Evolutionary conservation across 2,329 filamentous ascomycete species (phyloP).

Genomic region (Intubia oerlemansii): DNA sequence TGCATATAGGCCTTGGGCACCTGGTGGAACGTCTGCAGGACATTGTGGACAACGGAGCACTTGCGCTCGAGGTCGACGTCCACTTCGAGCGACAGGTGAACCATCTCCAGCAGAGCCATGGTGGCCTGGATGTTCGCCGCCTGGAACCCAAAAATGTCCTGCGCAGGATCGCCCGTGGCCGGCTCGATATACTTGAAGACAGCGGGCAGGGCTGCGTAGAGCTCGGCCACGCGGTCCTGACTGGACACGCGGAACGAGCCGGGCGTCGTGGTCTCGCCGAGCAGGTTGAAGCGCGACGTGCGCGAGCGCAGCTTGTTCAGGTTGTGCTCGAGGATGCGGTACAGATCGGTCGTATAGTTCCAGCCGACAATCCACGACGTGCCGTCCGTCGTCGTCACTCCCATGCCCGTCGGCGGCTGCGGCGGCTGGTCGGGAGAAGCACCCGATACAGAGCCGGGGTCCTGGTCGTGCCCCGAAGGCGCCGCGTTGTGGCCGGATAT

Average conservation of each 20-base stretch:
- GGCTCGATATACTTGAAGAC: conserved; percentile 12
- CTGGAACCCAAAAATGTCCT: conserved; percentile 15
- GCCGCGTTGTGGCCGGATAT: too few relatives aligned
- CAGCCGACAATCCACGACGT: conserved; percentile 28
- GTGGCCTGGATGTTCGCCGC: conserved; percentile 16
- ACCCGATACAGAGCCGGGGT: too few relatives aligned
- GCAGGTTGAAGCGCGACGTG: conserved; percentile 5
- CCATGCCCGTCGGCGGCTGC: too few relatives aligned
- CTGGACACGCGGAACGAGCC: conserved; percentile 5
- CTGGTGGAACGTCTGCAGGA: conserved; percentile 11
- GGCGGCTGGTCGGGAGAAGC: too few relatives aligned
- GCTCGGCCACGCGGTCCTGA: conserved; percentile 9
- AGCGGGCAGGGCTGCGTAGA: conserved; percentile 11
- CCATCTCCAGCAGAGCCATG: conserved; percentile 14
- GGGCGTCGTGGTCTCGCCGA: conserved; percentile 4
- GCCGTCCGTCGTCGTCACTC: background rate
- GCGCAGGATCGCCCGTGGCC: conserved; percentile 10
- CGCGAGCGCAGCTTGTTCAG: conserved; percentile 6
- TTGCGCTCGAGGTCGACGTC: conserved; percentile 12
- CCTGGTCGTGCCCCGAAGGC: too few relatives aligned
- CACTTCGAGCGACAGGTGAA: conserved; percentile 11
- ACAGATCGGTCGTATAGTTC: conserved; percentile 36
- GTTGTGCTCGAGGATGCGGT: conserved; percentile 30
- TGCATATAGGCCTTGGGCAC: conserved; percentile 11
- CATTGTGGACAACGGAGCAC: conserved; percentile 13